A percentile compares a stretch with the other conserved stretches of the same genome.
phyloP scores from a whole-genome alignment of 2,329 filamentous ascomycete species.

The Hypoxylon sp. region DNA sequence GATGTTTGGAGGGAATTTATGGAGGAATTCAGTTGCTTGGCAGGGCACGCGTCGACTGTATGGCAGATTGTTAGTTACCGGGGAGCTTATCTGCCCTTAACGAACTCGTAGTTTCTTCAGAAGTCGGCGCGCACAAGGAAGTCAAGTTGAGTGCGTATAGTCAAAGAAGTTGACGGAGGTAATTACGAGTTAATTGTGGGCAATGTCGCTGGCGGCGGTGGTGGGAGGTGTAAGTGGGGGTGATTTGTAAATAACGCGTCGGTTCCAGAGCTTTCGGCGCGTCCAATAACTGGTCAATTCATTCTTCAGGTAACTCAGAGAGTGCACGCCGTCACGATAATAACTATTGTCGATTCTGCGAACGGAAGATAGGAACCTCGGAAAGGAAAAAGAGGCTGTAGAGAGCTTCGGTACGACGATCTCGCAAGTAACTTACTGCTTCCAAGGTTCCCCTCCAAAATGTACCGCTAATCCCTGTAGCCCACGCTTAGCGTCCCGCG shows the following conservation, averaged over 20 bases:
- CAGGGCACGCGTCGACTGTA: neutral
- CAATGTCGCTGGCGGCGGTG: neutral
- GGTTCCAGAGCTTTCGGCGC: conserved; percentile 7
- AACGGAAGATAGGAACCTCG: neutral
- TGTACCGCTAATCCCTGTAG: conserved; percentile 28
- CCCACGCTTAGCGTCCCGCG: conserved; percentile 2
- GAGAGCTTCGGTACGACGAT: conserved; percentile 25
- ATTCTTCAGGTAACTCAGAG: conserved; percentile 15
- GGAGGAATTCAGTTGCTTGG: neutral
- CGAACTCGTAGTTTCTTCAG: neutral
- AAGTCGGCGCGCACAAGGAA: neutral
- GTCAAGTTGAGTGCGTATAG: neutral
- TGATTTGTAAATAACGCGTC: neutral
- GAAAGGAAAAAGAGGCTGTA: conserved; percentile 13
- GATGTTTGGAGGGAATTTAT: neutral
- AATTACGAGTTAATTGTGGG: neutral
- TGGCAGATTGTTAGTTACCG: neutral
- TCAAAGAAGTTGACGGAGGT: neutral
- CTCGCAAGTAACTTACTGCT: conserved; percentile 19
- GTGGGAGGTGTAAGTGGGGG: neutral
- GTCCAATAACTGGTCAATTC: conserved; percentile 10
- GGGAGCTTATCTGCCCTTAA: neutral
- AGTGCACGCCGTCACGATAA: neutral
- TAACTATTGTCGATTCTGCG: conserved; percentile 7
- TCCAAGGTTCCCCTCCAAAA: conserved; percentile 21